Evolutionary conservation across 2,329 filamentous ascomycete genomes (phyloP), one percentile per base, ranked within the genome.

Genomic region (Canariomyces notabilis): DNA sequence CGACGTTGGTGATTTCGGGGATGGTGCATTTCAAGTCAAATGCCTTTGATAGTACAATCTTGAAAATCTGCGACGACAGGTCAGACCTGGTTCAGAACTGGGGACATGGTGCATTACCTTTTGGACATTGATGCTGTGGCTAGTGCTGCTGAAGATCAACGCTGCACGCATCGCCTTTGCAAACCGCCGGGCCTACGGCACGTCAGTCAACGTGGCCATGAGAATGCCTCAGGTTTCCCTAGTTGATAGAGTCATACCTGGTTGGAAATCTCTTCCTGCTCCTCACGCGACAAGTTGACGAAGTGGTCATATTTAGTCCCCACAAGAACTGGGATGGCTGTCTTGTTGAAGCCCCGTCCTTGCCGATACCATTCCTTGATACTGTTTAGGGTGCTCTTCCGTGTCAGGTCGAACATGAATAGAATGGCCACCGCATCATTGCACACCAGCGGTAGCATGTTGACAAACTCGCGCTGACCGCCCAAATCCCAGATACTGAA

Each of bases 351-450:
- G 19, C 93, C 93, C 54, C 93, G 80, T 38, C 93, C 93, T 69
- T 98, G 93, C 45, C 93, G 81, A 65, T 98, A 98, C 93, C 93
- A 98, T 67, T 98, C 93, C 74, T 98, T 98, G 75, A 98, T 97
- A 61, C 89, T 95, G 72, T 98, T 98, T 57, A 98, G 75, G 0
- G 93, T 98, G 70, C 90, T 96, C 76, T 98, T 98, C 58, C 93
- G 80, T 22, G 93, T 98, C 57, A 98, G 74, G 66, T 98, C 93
- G 67, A 98, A 98, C 93, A 98, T 98, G 80, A 98, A 98, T 34
- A 98, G 77, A 56, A 98, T 97, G 41, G 93, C 93, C 23, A 98
- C 93, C 7, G 93, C 93, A 62, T 98, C 93, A 66, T 98, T 98
- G 76, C 93, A 98, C 50, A 98, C 93, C n/a, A 98, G 79, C 18